Conservation (phyloP, 768 basidiomycete genomes). For the Amanita rubescens region DNA sequence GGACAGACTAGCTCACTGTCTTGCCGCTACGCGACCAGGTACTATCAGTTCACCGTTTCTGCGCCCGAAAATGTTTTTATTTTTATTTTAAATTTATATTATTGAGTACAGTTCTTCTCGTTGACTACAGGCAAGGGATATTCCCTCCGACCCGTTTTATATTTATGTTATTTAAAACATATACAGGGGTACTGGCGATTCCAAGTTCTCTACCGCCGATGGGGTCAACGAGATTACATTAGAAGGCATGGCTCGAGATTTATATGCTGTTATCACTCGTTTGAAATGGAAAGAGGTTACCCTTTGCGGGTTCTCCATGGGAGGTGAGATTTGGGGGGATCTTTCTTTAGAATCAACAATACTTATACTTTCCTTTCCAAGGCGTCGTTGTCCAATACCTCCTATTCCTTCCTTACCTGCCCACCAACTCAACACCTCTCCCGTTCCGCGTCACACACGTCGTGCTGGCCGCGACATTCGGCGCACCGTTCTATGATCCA, state of each 20-base stretch:
- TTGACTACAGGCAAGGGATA: conserved; percentile 29
- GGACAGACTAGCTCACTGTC: conserved; percentile 25
- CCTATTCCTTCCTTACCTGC: conserved; percentile 33
- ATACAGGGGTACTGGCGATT: conserved; percentile 40
- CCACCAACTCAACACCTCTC: conserved; percentile 24
- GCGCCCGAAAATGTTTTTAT: background rate
- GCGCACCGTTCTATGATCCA: conserved; percentile 6
- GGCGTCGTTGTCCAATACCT: conserved; percentile 38
- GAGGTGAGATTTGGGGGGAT: conserved; percentile 32
- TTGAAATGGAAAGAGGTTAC: conserved; percentile 35
- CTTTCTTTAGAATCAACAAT: background rate
- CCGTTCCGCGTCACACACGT: conserved; percentile 35
- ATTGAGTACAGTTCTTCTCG: conserved; percentile 30
- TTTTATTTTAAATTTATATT: no score
- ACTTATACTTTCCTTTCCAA: conserved; percentile 9
- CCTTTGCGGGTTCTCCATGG: conserved; percentile 46
- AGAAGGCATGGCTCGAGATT: conserved; percentile 38
- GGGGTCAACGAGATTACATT: conserved; percentile 33
- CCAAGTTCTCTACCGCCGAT: conserved; percentile 20
- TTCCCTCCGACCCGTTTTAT: no score
- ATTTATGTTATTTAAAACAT: background rate
- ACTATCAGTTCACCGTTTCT: conserved; percentile 8
- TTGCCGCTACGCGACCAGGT: conserved; percentile 35
- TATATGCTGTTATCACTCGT: conserved; percentile 29
- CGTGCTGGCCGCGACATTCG: conserved; percentile 30